These are phyloP conservation scores for Cnidoscolus chayamansa DNA, from an alignment of 441 rosid species.

Conservation along the genomic window DNA sequence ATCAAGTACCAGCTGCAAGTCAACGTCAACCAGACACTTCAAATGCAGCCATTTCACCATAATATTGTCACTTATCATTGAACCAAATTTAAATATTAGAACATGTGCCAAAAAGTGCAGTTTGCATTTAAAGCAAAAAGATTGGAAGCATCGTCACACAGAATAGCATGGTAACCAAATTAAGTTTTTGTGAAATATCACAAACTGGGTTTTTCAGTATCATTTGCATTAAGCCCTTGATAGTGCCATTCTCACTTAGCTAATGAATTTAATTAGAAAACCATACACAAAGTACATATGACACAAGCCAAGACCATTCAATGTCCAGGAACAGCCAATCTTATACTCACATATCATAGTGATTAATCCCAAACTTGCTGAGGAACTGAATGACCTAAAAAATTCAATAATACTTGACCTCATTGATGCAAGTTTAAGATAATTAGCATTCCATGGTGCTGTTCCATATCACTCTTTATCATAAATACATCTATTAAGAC, in stretches of 20 bases:
- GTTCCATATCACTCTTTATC: neutral
- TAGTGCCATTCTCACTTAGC: neutral
- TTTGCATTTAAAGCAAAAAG: neutral
- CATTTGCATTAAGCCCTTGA: neutral
- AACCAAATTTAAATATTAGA: neutral
- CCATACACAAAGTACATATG: neutral
- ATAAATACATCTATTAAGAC: neutral
- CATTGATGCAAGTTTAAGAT: constrained; percentile 2
- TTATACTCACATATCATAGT: neutral
- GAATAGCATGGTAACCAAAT: neutral
- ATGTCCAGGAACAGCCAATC: neutral
- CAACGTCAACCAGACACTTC: neutral
- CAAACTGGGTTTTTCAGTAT: neutral
- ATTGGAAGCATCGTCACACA: neutral
- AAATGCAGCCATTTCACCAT: neutral
- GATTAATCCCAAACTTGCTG: constrained; percentile 9
- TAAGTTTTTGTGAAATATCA: constrained; percentile 5
- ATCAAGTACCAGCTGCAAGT: neutral
- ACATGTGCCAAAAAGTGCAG: neutral
- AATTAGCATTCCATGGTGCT: neutral
- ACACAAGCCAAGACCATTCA: neutral
- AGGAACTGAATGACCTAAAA: neutral
- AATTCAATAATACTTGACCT: neutral
- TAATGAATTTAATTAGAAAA: neutral
- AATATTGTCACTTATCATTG: no score